phyloP scores from a whole-genome alignment of 129 eudicot genomes.

The Silybum marianum region DNA sequence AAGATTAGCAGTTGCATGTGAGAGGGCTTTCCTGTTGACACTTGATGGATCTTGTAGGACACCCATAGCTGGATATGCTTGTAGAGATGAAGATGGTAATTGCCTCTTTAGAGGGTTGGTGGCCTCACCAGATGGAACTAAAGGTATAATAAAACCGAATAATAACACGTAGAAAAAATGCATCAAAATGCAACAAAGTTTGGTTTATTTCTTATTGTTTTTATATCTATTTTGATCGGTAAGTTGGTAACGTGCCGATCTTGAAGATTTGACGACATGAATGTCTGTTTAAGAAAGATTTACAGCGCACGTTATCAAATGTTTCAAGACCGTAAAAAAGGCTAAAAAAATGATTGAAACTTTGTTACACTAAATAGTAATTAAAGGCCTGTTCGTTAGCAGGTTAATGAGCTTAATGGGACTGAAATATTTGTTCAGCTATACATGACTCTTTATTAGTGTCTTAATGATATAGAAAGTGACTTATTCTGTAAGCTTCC shows the following conservation, averaged over 20 bases:
- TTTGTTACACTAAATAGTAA: too few relatives aligned
- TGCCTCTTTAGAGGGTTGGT: slow-evolving; percentile 82
- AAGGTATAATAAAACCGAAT: slow-evolving; percentile 41
- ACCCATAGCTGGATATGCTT: slow-evolving; percentile 92
- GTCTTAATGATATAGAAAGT: too few relatives aligned
- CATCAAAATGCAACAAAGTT: neutral
- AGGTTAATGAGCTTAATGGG: too few relatives aligned
- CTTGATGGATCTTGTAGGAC: slow-evolving; percentile 95
- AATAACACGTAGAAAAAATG: neutral
- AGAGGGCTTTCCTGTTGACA: slow-evolving; percentile 70
- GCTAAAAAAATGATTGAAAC: neutral
- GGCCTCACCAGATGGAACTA: slow-evolving; percentile 88
- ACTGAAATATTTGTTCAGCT: too few relatives aligned
- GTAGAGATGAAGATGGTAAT: slow-evolving; percentile 66
- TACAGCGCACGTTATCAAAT: neutral
- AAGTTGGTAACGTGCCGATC: neutral
- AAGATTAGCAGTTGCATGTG: slow-evolving; percentile 89
- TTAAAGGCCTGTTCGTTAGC: too few relatives aligned
- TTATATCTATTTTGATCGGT: neutral
- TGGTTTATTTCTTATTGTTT: neutral
- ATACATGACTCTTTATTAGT: too few relatives aligned
- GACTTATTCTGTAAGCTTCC: too few relatives aligned
- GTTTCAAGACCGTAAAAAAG: neutral
- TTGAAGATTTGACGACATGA: neutral
- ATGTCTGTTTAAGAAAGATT: neutral